Conservation (phyloP, 768 basidiomycete genomes). For the Suillus decipiens region DNA sequence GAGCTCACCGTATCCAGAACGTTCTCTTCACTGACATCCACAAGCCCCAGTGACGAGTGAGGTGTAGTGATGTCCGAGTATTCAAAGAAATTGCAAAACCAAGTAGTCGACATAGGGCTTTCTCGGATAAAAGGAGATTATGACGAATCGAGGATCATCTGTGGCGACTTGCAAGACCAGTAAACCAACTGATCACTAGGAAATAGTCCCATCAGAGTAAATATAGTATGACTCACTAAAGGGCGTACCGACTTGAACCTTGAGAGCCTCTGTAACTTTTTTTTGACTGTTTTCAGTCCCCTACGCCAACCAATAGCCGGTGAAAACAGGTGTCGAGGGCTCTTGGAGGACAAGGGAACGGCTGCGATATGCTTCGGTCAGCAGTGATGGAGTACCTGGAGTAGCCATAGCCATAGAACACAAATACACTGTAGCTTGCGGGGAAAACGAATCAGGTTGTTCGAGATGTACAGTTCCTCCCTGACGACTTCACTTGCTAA, state of each 20-base stretch:
- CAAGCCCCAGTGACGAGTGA: conserved; percentile 26
- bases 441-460: conserved; percentile 12
- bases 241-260: neutral
- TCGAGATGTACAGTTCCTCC: conserved; percentile 29
- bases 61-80: conserved; percentile 35
- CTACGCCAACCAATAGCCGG: conserved; percentile 21
- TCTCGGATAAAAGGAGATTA: conserved; percentile 5
- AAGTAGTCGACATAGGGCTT: conserved; percentile 13
- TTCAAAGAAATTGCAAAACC: conserved; percentile 28
- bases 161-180: conserved; percentile 17
- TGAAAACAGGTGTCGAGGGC: conserved; percentile 11
- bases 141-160: conserved; percentile 1
- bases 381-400: neutral
- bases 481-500: conserved; percentile 31
- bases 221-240: too few relatives aligned
- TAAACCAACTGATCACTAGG: conserved; percentile 12
- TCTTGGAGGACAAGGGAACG: neutral
- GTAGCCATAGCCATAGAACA: conserved; percentile 8
- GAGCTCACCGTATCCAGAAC: neutral
- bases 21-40: conserved; percentile 11
- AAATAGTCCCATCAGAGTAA: neutral
- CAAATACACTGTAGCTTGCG: neutral
- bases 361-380: neutral
- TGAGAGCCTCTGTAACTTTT: conserved; percentile 15
- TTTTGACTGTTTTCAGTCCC: conserved; percentile 15